Percentiles rank a stretch among this genome's conserved stretches.
phyloP scores from a whole-genome alignment of 345 rosid genomes.

The rapeseed (Brassica napus) region DNA sequence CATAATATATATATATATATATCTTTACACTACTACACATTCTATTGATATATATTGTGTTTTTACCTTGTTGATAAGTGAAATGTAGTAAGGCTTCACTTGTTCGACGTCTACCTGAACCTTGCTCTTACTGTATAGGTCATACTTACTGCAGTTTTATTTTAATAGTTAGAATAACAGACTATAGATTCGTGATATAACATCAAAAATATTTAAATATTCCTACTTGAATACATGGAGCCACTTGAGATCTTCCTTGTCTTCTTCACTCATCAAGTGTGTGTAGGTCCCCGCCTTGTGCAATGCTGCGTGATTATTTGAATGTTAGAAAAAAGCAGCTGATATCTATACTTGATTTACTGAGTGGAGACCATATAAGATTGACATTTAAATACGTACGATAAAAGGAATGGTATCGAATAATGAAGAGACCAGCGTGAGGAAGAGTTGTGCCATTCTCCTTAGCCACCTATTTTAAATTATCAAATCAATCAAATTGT shows the following conservation, averaged over 20 bases:
- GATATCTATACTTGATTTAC: background rate
- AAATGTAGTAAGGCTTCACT: conserved; percentile 78
- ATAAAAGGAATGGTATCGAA: conserved; percentile 80
- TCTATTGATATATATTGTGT: background rate
- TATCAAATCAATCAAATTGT: background rate
- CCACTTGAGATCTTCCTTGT: conserved; percentile 71
- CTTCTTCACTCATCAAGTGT: conserved; percentile 69
- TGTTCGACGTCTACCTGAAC: conserved; percentile 62
- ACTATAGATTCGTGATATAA: background rate
- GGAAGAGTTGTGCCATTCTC: conserved; percentile 74
- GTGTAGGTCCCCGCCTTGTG: conserved; percentile 67
- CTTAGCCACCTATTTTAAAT: conserved; percentile 63
- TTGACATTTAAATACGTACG: conserved; percentile 46
- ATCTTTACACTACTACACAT: background rate
- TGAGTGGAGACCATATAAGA: background rate
- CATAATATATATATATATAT: background rate
- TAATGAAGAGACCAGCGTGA: conserved; percentile 64
- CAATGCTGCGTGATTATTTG: conserved; percentile 50
- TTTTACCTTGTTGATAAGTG: conserved; percentile 54
- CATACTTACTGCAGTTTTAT: conserved; percentile 63
- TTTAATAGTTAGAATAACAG: background rate
- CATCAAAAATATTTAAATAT: background rate
- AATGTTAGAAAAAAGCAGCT: background rate
- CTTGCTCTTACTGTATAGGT: conserved; percentile 85
- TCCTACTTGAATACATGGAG: conserved; percentile 69